Evolutionary conservation across 768 basidiomycete genomes (phyloP).

Genomic region (Boletus huronensis): DNA sequence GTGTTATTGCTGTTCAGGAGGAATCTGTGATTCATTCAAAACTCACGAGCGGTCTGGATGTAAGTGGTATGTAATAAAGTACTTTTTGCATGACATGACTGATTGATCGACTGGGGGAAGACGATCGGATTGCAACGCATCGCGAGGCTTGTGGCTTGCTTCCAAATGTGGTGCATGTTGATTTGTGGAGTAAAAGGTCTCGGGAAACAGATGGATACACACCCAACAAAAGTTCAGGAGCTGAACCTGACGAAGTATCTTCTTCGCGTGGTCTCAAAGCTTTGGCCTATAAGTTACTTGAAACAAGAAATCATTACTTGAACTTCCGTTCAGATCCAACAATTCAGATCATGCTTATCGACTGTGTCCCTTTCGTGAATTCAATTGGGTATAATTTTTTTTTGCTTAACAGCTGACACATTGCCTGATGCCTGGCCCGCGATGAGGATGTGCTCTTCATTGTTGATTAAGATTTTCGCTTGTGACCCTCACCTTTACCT

Average conservation of each 20-base stretch:
- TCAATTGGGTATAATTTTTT: neutral
- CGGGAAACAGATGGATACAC: neutral
- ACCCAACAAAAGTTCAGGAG: neutral
- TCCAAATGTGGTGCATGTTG: neutral
- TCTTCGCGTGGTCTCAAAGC: neutral
- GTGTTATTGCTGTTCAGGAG: neutral
- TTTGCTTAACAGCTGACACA: too few relatives aligned
- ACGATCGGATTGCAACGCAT: neutral
- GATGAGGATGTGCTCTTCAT: conserved; percentile 12
- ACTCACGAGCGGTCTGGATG: neutral
- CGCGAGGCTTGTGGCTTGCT: neutral
- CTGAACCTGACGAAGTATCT: neutral
- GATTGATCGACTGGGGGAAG: neutral
- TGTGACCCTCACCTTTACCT: neutral
- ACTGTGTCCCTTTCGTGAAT: neutral
- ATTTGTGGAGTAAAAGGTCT: neutral
- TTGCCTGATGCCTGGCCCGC: neutral
- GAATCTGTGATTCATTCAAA: neutral
- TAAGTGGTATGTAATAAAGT: neutral
- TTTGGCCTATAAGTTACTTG: neutral
- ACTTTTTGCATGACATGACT: neutral
- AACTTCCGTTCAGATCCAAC: neutral
- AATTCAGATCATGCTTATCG: neutral
- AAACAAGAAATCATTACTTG: neutral
- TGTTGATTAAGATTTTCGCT: conserved; percentile 4